Base-by-base conservation (phyloP, 2,329 filamentous ascomycete species). In the Coniosporium uncinatum region DNA sequence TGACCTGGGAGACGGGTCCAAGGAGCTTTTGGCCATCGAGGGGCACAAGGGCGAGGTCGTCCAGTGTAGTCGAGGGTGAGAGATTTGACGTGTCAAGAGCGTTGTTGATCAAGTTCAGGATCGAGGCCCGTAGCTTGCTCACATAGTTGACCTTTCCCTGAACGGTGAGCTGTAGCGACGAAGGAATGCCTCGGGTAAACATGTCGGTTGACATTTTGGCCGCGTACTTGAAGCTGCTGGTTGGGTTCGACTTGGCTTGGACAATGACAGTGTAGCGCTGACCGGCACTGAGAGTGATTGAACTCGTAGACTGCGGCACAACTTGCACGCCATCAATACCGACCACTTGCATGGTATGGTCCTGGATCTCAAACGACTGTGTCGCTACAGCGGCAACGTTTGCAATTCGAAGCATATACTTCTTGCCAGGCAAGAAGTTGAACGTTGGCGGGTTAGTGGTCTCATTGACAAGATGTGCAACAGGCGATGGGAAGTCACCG, bases 11-110 rank as follows among this genome's bases (percentile, higher is more conserved):
- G 79, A 72, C 58, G 79, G 66, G 2, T 73, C 70, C 4, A 82
- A 72, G 3, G 83, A 66, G 6, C 71, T 63, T 59, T 79, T 66
- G 8, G 55, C 91, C 84, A 54, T 94, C 87, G 41, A 76, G 70
- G 0, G 89, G 85, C 1, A 83, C 71, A 1, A 95, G 73, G 0
- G 63, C 71, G 47, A 85, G 79, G 55, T 95, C 89, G 51, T 95
- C 87, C 0, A 70, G 44, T 0, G 74, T 70, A 1, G 86, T 68
- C 0, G 67, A 55, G 4, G 69, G 71, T 36, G 69, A 61, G 0
- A 61, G 56, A 37, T 70, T 68, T 0, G 54, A 48, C 4, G 69
- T 60, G 42, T 79, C 68, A 45, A 79, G 70, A 0, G 70, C 63
- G 0, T 70, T 56, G 36, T 77, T 51, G 39, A 88, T 69, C 8